Evolutionary conservation across 306 rosid genomes (phyloP).

Genomic region (Luffa aegyptiaca): DNA sequence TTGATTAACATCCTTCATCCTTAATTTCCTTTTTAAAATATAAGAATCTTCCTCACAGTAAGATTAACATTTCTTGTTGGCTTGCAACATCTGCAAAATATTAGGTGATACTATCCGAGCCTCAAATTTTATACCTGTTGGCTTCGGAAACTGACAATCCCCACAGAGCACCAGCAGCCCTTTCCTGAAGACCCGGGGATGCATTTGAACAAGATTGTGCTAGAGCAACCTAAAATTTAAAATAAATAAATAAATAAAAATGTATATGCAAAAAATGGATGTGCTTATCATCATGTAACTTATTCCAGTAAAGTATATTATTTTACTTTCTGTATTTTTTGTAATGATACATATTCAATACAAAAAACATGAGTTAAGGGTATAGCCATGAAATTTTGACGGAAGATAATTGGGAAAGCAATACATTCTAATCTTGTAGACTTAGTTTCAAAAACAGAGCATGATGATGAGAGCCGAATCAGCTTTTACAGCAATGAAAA

Average conservation of each 20-base stretch:
- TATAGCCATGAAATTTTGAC: background rate
- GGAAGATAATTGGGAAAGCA: background rate
- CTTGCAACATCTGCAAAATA: background rate
- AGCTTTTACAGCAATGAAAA: background rate
- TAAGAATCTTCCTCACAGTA: background rate
- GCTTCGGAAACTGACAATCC: slow-evolving; percentile 99
- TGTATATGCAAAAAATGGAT: background rate
- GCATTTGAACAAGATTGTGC: slow-evolving; percentile 97
- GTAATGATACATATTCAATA: background rate
- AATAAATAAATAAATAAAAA: background rate
- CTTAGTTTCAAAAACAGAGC: background rate
- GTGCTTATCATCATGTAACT: background rate
- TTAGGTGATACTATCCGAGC: background rate
- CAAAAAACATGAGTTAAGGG: background rate
- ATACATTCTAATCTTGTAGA: background rate
- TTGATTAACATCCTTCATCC: background rate
- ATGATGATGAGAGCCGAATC: background rate
- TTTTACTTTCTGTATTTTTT: background rate
- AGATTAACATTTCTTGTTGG: background rate
- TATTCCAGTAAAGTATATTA: background rate
- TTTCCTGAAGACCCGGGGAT: slow-evolving; percentile 97
- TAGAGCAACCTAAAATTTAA: slow-evolving; percentile 62
- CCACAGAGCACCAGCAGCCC: slow-evolving; percentile 99
- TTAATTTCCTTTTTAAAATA: background rate
- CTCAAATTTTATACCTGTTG: slow-evolving; percentile 51